Evolutionary conservation across 371 early-diverging fungal species (phyloP).

Genomic region (Lichtheimia ornata): DNA sequence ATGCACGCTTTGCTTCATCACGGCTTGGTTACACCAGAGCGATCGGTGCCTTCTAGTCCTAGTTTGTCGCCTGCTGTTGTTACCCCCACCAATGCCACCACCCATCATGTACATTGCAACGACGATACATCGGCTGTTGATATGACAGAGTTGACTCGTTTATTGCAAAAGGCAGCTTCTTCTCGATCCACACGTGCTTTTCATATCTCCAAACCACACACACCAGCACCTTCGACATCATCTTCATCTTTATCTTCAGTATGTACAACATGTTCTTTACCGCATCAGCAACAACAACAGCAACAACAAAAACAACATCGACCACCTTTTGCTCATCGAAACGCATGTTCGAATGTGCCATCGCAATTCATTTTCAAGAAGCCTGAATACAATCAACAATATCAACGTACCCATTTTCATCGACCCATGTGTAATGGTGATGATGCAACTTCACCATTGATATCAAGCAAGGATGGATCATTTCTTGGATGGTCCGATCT

Average conservation of each 20-base stretch:
- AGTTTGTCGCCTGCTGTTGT: conserved; percentile 46
- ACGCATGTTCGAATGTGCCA: conserved; percentile 23
- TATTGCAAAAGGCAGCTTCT: conserved; percentile 27
- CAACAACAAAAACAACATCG: conserved; percentile 12
- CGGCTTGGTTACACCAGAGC: conserved; percentile 47
- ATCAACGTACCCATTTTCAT: conserved; percentile 44
- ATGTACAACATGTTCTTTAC: neutral
- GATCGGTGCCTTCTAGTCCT: conserved; percentile 45
- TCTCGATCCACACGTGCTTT: conserved; percentile 15
- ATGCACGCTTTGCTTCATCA: conserved; percentile 11
- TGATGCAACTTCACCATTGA: neutral
- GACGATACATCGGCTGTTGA: conserved; percentile 28
- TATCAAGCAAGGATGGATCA: conserved; percentile 7
- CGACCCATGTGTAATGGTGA: conserved; percentile 7
- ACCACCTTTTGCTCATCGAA: conserved; percentile 16
- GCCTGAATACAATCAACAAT: conserved; percentile 41
- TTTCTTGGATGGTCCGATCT: conserved; percentile 26
- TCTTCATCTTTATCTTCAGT: conserved; percentile 12
- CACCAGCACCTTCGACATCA: conserved; percentile 21
- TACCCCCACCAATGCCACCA: conserved; percentile 43
- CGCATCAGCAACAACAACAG: conserved; percentile 3
- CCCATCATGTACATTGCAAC: conserved; percentile 29
- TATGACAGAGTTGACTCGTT: conserved; percentile 34
- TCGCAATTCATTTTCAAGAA: conserved; percentile 42
- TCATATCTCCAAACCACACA: conserved; percentile 24